A percentile compares a stretch with the other conserved stretches of the same genome.
Evolutionary conservation across 2,329 filamentous ascomycete genomes (phyloP).

Genomic region (Exophiala xenobiotica): DNA sequence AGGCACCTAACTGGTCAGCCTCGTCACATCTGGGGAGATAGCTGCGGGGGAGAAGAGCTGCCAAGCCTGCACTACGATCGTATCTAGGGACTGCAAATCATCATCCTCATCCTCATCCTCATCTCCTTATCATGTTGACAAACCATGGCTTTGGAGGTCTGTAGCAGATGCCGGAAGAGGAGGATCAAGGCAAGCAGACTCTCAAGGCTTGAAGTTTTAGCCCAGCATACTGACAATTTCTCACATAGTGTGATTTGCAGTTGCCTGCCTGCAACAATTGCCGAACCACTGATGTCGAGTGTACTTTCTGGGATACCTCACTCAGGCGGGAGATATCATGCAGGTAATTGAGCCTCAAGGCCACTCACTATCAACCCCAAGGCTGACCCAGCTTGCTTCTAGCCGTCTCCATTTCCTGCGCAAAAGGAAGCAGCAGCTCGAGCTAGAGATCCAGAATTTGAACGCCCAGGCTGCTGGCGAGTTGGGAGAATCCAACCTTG

Average conservation of each 20-base stretch:
- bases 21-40: too few species aligned
- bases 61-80: too few species aligned
- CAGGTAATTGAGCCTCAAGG: not conserved
- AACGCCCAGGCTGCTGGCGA: not conserved
- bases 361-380: not conserved
- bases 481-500: not conserved
- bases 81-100: too few species aligned
- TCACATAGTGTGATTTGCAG: conserved; percentile 14
- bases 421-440: conserved; percentile 5
- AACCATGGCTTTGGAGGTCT: too few species aligned
- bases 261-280: conserved; percentile 18
- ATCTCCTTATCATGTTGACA: too few species aligned
- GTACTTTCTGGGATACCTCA: conserved; percentile 16
- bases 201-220: too few species aligned
- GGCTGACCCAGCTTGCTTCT: not conserved
- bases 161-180: too few species aligned
- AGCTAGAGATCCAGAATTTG: not conserved
- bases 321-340: conserved; percentile 15
- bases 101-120: too few species aligned
- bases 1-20: too few species aligned
- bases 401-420: conserved; percentile 14
- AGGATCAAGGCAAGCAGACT: too few species aligned
- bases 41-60: too few species aligned
- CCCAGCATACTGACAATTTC: too few species aligned
- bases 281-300: conserved; percentile 13